These are phyloP conservation scores for Colletotrichum karsti DNA, from an alignment of 2,329 filamentous ascomycete genomes.

Conservation along the genomic window DNA sequence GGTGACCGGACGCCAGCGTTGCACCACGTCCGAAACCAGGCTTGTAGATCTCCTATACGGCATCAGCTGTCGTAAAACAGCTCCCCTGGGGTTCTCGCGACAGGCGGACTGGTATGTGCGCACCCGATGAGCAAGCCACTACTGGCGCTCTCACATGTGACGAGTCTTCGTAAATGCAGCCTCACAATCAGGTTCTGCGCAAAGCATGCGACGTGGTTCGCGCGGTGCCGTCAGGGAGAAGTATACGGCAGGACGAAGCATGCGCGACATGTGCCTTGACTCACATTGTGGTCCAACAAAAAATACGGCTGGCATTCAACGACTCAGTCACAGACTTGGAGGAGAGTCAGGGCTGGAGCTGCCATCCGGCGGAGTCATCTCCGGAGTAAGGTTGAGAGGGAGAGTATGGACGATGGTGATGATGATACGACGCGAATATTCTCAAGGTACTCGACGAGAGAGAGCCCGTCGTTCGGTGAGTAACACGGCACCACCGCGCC, in stretches of 20 bases:
- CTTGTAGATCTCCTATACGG: conserved; percentile 7
- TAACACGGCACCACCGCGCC: background rate
- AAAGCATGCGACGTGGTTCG: conserved; percentile 12
- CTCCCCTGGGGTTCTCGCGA: background rate
- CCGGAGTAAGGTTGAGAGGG: background rate
- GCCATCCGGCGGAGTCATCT: background rate
- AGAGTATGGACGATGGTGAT: background rate
- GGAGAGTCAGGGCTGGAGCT: background rate
- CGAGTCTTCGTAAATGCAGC: conserved; percentile 9
- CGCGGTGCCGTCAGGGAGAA: background rate
- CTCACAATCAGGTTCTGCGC: background rate
- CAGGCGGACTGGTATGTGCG: conserved; percentile 4
- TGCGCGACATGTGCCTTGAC: conserved; percentile 21
- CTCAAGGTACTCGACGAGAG: background rate
- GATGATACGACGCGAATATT: background rate
- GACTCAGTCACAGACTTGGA: conserved; percentile 11
- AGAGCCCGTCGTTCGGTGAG: background rate
- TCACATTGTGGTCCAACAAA: conserved; percentile 16
- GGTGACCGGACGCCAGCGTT: conserved; percentile 9
- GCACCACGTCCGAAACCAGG: conserved; percentile 23
- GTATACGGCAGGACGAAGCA: background rate
- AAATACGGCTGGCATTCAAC: conserved; percentile 4
- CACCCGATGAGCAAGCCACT: conserved; percentile 16
- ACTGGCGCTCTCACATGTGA: conserved; percentile 23
- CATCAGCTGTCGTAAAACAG: conserved; percentile 14